A percentile compares a stretch with the other conserved stretches of the same genome.
Evolutionary conservation across 768 basidiomycete genomes (phyloP).

Genomic region (Boletus vinaceobasis): DNA sequence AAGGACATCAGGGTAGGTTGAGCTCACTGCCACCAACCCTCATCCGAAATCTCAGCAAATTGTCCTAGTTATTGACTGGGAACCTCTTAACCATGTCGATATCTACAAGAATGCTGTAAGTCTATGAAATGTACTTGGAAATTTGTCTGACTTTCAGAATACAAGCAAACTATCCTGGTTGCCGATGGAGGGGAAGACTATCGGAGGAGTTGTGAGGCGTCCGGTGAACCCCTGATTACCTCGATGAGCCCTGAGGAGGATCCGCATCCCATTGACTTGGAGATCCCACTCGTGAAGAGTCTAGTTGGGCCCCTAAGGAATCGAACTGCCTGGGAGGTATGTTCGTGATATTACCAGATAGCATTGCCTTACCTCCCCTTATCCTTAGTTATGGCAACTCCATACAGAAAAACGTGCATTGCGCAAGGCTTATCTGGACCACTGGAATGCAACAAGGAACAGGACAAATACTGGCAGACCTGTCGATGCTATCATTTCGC

Average conservation of each 20-base stretch:
- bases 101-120: constrained; percentile 28
- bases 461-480: constrained; percentile 48
- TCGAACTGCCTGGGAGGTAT: constrained; percentile 42
- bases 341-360: background rate
- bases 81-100: constrained; percentile 47
- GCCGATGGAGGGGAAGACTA: constrained; percentile 43
- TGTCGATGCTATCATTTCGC: constrained; percentile 50
- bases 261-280: constrained; percentile 37
- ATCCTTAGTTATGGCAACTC: constrained; percentile 42
- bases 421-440: constrained; percentile 45
- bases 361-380: background rate
- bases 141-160: background rate
- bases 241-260: constrained; percentile 36
- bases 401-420: constrained; percentile 39
- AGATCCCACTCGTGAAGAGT: constrained; percentile 41
- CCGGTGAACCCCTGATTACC: constrained; percentile 43
- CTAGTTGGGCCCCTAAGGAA: constrained; percentile 44
- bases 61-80: constrained; percentile 59
- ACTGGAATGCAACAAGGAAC: constrained; percentile 44
- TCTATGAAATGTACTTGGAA: background rate
- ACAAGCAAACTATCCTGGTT: constrained; percentile 36
- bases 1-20: constrained; percentile 61
- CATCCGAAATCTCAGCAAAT: constrained; percentile 6
- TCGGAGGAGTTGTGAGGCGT: constrained; percentile 32
- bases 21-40: background rate